Conservation (phyloP, 192 early-diverging fungal genomes). For the Coemansia asiatica region DNA sequence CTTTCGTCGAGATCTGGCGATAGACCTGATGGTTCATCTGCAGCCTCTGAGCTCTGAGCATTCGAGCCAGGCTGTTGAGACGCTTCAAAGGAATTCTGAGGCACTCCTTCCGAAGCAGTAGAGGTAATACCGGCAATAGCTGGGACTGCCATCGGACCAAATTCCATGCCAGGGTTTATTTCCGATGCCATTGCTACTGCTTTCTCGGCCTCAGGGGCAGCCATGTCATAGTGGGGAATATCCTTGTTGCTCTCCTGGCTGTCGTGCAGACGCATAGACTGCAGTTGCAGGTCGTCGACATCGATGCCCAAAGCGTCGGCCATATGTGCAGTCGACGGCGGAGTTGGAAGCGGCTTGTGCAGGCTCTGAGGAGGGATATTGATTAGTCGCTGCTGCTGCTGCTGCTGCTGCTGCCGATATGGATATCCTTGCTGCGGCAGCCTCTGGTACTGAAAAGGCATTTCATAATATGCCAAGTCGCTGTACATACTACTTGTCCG, state of each 20-base stretch:
- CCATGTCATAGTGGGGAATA: not conserved
- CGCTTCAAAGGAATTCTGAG: not conserved
- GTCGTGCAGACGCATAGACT: not conserved
- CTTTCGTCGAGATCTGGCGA: slow-evolving; percentile 5
- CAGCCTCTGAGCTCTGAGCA: not conserved
- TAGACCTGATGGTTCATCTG: not conserved
- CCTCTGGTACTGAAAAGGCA: not conserved
- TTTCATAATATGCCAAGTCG: not conserved
- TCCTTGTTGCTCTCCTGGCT: not conserved
- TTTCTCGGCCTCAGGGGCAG: not conserved
- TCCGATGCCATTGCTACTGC: not conserved
- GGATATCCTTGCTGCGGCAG: not conserved
- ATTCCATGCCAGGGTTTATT: not conserved
- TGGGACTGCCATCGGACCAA: not conserved
- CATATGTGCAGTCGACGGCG: slow-evolving; percentile 2
- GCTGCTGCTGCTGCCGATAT: not conserved
- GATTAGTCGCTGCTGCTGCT: not conserved
- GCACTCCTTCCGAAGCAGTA: not conserved
- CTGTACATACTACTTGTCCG: not conserved
- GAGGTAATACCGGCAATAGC: not conserved
- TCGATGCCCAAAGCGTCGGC: not conserved
- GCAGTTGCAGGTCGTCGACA: not conserved
- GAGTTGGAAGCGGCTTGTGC: not conserved
- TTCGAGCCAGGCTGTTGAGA: not conserved
- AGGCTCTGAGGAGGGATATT: not conserved